Base-by-base conservation (phyloP, 139 green algal species). In the Bryopsis sp. region DNA sequence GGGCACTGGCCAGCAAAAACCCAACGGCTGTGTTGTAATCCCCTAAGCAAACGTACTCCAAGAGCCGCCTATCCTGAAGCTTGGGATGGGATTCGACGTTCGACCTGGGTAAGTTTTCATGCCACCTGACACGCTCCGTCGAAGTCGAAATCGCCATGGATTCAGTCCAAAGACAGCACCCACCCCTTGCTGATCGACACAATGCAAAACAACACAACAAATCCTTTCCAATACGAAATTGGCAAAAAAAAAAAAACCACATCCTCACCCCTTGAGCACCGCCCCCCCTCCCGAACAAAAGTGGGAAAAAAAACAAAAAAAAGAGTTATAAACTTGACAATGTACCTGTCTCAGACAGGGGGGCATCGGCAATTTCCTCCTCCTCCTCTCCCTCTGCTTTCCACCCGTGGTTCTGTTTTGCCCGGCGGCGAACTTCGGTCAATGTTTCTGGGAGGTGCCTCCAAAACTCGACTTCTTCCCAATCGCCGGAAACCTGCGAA, bases 1-100 rank as follows among this genome's bases (percentile, higher is more conserved):
- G 88, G 2, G 72, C 73, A 19, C 74, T 82, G 28, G 83, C 74
- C 59, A 95, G 78, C 66, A 95, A 79, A 66, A 94, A 89, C 6
- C 83, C 88, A 6, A 95, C 89, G 2, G 88, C 89, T 6, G 86
- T 86, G 60, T 86, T 74, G 31, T 84, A 84, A 74, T 95, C 89
- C 1, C 89, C 89, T n/a, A 88, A 48, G 1, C 61, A 67, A 28
- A 88, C 69, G 38, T 82, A 81, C 66, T 87, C 78, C 11, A 88
- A 61, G 60, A 86, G 67, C 0, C 75, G 66, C 46, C 73, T 73
- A 37, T 88, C 82, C 73, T 85, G 76, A 50, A 76, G 3, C 15
- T 63, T 11, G 11, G 64, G 43, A 62, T 71, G 39, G 11, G 24
- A 38, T 19, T 71, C 43, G 29, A 59, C 22, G 28, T 60, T 26